Conservation (phyloP, 306 rosid genomes). For the Acmispon strigosus region DNA sequence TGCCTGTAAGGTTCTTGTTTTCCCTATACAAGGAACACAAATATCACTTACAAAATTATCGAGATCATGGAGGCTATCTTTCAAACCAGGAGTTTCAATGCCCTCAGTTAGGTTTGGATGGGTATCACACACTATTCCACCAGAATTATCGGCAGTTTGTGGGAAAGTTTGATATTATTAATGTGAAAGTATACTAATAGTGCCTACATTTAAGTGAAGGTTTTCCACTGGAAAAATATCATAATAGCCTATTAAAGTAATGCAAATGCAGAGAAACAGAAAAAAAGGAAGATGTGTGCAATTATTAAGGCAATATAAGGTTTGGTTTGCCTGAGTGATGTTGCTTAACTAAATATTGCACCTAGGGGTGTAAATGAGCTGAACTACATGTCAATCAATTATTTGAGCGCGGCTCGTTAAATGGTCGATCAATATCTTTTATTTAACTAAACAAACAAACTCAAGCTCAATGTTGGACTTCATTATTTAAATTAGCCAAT, state of each 20-base stretch:
- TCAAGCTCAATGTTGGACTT: too few species aligned
- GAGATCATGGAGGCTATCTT: background rate
- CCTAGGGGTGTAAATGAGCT: too few species aligned
- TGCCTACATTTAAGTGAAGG: background rate
- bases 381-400: too few species aligned
- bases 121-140: background rate
- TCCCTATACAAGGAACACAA: slow-evolving; percentile 46
- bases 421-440: too few species aligned
- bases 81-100: background rate
- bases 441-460: too few species aligned
- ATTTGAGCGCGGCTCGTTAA: too few species aligned
- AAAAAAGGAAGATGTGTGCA: background rate
- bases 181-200: background rate
- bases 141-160: background rate
- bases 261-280: background rate
- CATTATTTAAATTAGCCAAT: too few species aligned
- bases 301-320: background rate
- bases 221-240: background rate
- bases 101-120: background rate
- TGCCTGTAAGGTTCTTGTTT: slow-evolving; percentile 98
- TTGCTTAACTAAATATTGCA: slow-evolving; percentile 1
- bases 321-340: background rate
- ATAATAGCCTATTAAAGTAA: background rate
- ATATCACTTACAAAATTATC: background rate
- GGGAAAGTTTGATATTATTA: background rate